Percentiles rank a stretch among this genome's conserved stretches.
Evolutionary conservation across 164 flowering plant genomes (phyloP).

Genomic region (Chloranthus sessilifolius): DNA sequence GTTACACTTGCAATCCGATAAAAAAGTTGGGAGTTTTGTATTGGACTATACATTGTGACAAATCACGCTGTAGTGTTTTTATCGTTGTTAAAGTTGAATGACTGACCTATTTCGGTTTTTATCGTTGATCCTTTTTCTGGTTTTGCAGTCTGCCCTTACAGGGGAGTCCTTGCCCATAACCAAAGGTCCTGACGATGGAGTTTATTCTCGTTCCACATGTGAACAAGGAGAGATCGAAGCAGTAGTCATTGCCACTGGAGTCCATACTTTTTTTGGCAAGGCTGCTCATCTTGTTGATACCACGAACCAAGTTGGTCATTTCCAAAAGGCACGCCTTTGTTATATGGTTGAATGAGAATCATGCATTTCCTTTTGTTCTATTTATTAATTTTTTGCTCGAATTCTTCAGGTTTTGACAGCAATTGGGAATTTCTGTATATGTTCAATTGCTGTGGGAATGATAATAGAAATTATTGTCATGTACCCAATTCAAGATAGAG

Average conservation of each 20-base stretch:
- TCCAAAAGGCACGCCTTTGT: constrained; percentile 26
- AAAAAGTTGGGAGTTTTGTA: too few species aligned
- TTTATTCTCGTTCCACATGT: constrained; percentile 41
- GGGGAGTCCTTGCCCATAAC: constrained; percentile 41
- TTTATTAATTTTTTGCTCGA: background rate
- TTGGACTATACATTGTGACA: too few species aligned
- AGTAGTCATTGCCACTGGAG: constrained; percentile 42
- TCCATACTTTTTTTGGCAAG: constrained; percentile 42
- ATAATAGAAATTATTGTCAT: constrained; percentile 63
- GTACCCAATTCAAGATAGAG: constrained; percentile 61
- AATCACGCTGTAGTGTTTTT: too few species aligned
- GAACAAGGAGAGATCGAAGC: constrained; percentile 43
- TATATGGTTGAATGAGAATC: too few species aligned
- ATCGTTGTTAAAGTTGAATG: too few species aligned
- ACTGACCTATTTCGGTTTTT: too few species aligned
- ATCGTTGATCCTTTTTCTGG: background rate
- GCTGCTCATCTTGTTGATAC: constrained; percentile 41
- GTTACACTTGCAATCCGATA: too few species aligned
- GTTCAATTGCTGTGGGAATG: constrained; percentile 76
- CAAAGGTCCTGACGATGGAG: constrained; percentile 39
- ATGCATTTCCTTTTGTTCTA: background rate
- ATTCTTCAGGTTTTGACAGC: constrained; percentile 58
- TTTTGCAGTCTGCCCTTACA: constrained; percentile 33
- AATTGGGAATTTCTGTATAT: constrained; percentile 76
- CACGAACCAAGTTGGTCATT: constrained; percentile 41